phyloP scores from a whole-genome alignment of 306 rosid genomes.

The Castanospermum australe region DNA sequence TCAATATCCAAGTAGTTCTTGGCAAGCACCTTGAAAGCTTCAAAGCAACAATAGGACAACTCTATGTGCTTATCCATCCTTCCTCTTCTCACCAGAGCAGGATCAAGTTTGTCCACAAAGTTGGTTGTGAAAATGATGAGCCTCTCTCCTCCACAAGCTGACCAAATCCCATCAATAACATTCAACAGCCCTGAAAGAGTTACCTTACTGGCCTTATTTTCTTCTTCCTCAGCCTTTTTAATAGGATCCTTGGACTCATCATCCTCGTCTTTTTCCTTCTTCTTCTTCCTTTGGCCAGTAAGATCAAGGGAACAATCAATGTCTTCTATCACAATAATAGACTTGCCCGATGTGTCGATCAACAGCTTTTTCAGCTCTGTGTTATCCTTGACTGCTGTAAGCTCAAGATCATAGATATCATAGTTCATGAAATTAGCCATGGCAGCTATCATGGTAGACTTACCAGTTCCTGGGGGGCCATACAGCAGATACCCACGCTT shows the following conservation, averaged over 20 bases:
- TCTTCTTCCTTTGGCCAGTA: conserved; percentile 9
- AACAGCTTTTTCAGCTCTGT: conserved; percentile 30
- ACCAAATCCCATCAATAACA: conserved; percentile 39
- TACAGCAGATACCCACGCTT: conserved; percentile 33
- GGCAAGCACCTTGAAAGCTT: conserved; percentile 55
- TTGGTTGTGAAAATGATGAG: conserved; percentile 48
- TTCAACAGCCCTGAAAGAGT: conserved; percentile 39
- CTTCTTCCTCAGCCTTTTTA: conserved; percentile 14
- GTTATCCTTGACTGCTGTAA: conserved; percentile 33
- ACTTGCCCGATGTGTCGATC: conserved; percentile 20
- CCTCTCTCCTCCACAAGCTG: conserved; percentile 56
- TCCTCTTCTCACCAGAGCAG: conserved; percentile 21
- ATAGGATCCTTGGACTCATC: conserved; percentile 6
- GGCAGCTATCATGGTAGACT: conserved; percentile 43
- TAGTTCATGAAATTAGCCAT: conserved; percentile 40
- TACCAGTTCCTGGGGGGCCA: conserved; percentile 51
- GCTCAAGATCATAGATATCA: neutral
- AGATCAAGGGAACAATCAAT: conserved; percentile 46
- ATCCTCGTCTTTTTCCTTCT: conserved; percentile 8
- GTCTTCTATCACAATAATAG: conserved; percentile 43
- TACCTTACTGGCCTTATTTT: conserved; percentile 28
- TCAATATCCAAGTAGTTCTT: conserved; percentile 52
- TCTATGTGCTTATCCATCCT: conserved; percentile 38
- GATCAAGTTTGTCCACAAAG: conserved; percentile 47
- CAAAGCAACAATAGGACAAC: conserved; percentile 43